A percentile compares a stretch with the other conserved stretches of the same genome.
Conservation (phyloP, 2,329 filamentous ascomycete genomes). For the Dryadomyces quercivorus region DNA sequence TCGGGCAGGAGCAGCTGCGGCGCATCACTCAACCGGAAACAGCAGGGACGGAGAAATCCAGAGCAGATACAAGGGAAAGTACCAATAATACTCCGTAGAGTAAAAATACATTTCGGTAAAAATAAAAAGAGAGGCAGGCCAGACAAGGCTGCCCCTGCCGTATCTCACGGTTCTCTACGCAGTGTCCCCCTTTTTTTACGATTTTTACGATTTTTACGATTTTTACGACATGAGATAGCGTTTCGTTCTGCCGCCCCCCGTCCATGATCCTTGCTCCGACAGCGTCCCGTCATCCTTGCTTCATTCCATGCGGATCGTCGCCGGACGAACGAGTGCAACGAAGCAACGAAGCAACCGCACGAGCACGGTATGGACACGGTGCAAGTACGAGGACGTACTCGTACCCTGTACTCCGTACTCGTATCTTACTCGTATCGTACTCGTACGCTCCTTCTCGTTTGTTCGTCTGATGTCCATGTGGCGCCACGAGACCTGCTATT, state of each 20-base stretch:
- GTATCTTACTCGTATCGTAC: too few relatives aligned
- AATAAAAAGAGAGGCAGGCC: too few relatives aligned
- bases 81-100: not conserved
- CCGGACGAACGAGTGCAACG: too few relatives aligned
- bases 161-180: not conserved
- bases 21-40: not conserved
- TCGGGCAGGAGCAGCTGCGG: not conserved
- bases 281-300: not conserved
- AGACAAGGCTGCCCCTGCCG: not conserved
- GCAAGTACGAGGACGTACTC: too few relatives aligned
- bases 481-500: not conserved
- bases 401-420: not conserved
- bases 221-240: not conserved
- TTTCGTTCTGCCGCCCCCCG: not conserved
- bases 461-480: constrained; percentile 6
- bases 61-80: too few relatives aligned
- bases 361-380: too few relatives aligned
- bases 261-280: not conserved
- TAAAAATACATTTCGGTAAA: not conserved
- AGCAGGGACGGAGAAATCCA: too few relatives aligned
- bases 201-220: not conserved
- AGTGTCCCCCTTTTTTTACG: not conserved
- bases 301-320: not conserved
- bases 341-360: too few relatives aligned
- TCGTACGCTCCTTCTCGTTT: not conserved